These are phyloP conservation scores for Apiotrichum veenhuisii DNA, from an alignment of 1,284 basidiomycete genomes.

Conservation along the genomic window DNA sequence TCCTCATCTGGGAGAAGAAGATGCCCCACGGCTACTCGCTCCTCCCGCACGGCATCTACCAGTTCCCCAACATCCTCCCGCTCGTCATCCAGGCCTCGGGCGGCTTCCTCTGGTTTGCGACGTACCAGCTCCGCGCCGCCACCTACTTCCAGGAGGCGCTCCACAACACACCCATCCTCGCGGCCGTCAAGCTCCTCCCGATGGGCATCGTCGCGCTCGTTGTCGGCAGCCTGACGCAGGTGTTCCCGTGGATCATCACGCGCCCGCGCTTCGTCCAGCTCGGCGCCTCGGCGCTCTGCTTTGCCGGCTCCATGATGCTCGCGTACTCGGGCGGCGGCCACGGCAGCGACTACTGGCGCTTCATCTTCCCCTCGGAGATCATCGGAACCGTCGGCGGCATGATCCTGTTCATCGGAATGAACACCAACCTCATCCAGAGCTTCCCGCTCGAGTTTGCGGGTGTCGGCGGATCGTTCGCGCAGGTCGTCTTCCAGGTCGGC, in stretches of 20 bases:
- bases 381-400: conserved; percentile 43
- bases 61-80: conserved; percentile 45
- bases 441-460: conserved; percentile 41
- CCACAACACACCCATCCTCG: conserved; percentile 38
- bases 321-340: conserved; percentile 38
- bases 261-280: conserved; percentile 40
- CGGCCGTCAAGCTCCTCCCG: conserved; percentile 43
- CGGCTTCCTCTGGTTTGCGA: conserved; percentile 31
- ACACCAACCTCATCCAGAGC: conserved; percentile 37
- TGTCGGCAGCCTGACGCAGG: conserved; percentile 35
- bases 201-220: conserved; percentile 45
- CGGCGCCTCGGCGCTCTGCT: conserved; percentile 31
- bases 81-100: conserved; percentile 41
- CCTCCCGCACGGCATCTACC: conserved; percentile 45
- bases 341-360: conserved; percentile 44
- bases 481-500: conserved; percentile 47
- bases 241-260: conserved; percentile 37
- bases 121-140: conserved; percentile 42
- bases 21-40: conserved; percentile 40
- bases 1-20: conserved; percentile 30
- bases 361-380: conserved; percentile 42
- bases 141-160: conserved; percentile 45
- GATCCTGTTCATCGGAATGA: conserved; percentile 45
- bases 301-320: conserved; percentile 41
- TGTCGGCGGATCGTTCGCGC: conserved; percentile 38